These are phyloP conservation scores for Leishmania amazonensis DNA, from an alignment of 208 protist species.

Conservation along the genomic window DNA sequence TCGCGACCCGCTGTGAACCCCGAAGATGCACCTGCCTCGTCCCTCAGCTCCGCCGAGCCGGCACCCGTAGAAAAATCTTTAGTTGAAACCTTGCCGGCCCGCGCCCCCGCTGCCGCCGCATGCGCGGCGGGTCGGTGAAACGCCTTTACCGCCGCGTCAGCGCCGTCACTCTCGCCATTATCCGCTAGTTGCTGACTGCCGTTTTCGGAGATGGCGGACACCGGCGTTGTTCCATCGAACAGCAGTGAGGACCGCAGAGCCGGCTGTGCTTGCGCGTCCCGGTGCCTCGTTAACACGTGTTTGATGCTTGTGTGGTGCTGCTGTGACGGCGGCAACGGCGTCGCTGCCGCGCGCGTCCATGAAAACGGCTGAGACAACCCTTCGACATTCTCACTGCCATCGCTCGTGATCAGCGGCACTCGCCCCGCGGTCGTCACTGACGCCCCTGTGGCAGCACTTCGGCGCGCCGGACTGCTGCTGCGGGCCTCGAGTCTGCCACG, in stretches of 20 bases:
- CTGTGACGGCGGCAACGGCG: background rate
- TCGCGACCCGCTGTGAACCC: background rate
- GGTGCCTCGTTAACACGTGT: background rate
- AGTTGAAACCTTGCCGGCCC: background rate
- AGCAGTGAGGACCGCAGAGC: background rate
- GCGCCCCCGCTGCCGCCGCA: background rate
- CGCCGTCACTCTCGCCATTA: background rate
- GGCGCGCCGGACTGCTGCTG: background rate
- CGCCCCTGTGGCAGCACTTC: background rate
- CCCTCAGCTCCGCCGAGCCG: background rate
- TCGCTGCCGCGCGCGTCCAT: background rate
- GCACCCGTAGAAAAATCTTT: background rate
- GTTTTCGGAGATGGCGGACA: background rate
- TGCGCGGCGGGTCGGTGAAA: background rate
- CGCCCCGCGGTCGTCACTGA: background rate
- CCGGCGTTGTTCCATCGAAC: background rate
- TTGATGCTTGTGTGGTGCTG: background rate
- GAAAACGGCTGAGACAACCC: background rate
- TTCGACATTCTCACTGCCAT: background rate
- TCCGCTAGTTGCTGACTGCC: background rate
- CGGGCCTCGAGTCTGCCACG: background rate
- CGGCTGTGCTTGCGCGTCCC: background rate
- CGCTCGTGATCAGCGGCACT: background rate
- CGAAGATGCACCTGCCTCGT: background rate
- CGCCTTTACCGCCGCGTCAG: background rate